Evolutionary conservation across 768 basidiomycete genomes (phyloP), one percentile per base, ranked within the genome.

Genomic region (Boletus pseudopeckii): DNA sequence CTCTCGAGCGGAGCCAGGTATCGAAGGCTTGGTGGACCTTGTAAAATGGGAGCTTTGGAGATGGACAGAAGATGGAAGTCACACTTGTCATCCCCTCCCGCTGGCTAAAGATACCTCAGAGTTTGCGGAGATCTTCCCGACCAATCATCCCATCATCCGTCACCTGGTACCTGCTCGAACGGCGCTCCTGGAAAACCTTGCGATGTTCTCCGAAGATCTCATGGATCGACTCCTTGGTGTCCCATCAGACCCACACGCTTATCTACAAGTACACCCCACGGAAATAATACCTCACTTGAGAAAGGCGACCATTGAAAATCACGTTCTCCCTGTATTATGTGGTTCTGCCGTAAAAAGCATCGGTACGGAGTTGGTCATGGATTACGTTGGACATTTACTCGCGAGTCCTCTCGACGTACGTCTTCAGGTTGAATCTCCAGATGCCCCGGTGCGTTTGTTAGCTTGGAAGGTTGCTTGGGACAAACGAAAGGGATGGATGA

Each of bases 401-500:
- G 86, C 92, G 1, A 87, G 85, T 51, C 92, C 92, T 7, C 47
- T 84, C 17, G 92, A 94, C 59, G 76, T 88, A 10, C 66, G 70
- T 28, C 75, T 79, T 48, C 75, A 77, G 40, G 61, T 60, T 14
- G 80, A 81, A 57, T 65, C 64, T 17, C 60, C 69, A 22, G 80
- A 80, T 50, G 65, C 77, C 0, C 81, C 84, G 1, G 63, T 88
- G 22, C 82, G 80, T 34, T 68, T 86, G 57, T 74, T 94, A 26
- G 92, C 88, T 3, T 94, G 92, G 92, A 94, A 94, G 66, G 92
- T 94, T 20, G 77, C 75, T 30, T 92, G 90, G 91, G 90, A 94
- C 63, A 84, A 83, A 53, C 81, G 74, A 52, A 80, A 79, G 60
- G 92, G 92, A 22, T 94, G 92, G 92, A 92, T 94, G 90, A 93